These are phyloP conservation scores for Scortechinia acanthostroma DNA, from an alignment of 2,329 filamentous ascomycete species.

Conservation along the genomic window DNA sequence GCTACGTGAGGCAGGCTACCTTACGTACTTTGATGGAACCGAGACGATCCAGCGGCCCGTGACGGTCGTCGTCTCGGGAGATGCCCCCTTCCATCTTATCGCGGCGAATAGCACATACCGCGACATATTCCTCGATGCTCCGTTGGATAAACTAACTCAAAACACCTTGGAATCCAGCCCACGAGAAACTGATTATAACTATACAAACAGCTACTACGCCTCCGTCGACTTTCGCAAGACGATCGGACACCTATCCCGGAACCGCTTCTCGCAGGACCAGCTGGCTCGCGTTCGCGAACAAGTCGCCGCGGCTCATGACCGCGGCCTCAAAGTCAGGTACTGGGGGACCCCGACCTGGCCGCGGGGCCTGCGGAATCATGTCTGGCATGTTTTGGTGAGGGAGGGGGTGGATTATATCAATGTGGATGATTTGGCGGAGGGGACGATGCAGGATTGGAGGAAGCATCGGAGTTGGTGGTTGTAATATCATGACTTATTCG, in stretches of 20 bases:
- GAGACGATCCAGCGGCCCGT: slow-evolving; percentile 26
- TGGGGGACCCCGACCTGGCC: slow-evolving; percentile 33
- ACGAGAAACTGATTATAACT: slow-evolving; percentile 8
- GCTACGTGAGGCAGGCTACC: not conserved
- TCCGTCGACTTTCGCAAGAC: slow-evolving; percentile 9
- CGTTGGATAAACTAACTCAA: slow-evolving; percentile 17
- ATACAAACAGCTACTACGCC: slow-evolving; percentile 14
- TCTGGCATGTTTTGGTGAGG: slow-evolving; percentile 27
- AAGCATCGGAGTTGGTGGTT: slow-evolving; percentile 3
- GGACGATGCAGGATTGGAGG: slow-evolving; percentile 13
- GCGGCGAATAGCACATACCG: slow-evolving; percentile 24
- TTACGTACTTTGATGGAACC: not conserved
- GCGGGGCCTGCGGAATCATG: slow-evolving; percentile 18
- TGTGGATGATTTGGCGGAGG: slow-evolving; percentile 29
- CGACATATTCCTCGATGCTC: slow-evolving; percentile 39
- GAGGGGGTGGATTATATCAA: slow-evolving; percentile 30
- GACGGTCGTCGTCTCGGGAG: slow-evolving; percentile 40
- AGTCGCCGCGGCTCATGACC: slow-evolving; percentile 17
- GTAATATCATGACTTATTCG: too few relatives aligned
- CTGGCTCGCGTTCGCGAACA: slow-evolving; percentile 10
- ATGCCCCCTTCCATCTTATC: slow-evolving; percentile 32
- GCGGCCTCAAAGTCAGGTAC: slow-evolving; percentile 28
- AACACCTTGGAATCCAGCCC: not conserved
- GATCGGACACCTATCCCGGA: slow-evolving; percentile 8
- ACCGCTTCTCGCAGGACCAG: slow-evolving; percentile 10